phyloP scores from a whole-genome alignment of 1,284 basidiomycete genomes.

The Garcileccinum viscosum region DNA sequence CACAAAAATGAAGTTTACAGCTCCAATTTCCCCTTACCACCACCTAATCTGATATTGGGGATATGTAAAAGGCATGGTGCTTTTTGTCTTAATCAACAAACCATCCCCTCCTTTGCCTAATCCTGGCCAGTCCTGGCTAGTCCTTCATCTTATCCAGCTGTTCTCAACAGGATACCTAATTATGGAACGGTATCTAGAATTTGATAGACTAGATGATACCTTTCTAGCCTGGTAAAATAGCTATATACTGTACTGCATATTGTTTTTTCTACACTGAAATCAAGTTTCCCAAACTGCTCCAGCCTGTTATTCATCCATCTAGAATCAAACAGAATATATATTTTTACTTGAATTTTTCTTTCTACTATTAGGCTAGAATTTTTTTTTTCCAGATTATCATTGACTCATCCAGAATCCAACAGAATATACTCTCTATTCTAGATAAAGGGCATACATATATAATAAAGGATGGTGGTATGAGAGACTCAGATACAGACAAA shows the following conservation, averaged over 20 bases:
- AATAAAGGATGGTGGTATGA: neutral
- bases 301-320: too few relatives aligned
- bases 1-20: too few relatives aligned
- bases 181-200: neutral
- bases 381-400: neutral
- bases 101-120: neutral
- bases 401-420: neutral
- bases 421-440: neutral
- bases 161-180: neutral
- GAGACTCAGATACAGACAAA: too few relatives aligned
- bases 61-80: too few relatives aligned
- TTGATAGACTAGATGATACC: neutral
- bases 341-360: too few relatives aligned
- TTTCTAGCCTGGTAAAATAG: neutral
- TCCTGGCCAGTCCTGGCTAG: neutral
- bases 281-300: neutral
- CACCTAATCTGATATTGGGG: too few relatives aligned
- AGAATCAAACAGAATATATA: too few relatives aligned
- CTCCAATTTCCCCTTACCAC: too few relatives aligned
- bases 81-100: too few relatives aligned
- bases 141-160: neutral
- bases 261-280: neutral
- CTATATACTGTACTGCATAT: neutral
- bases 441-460: neutral
- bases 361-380: too few relatives aligned